Conservation (phyloP, 805 yeast species). For the Spathaspora hagerdaliae region DNA sequence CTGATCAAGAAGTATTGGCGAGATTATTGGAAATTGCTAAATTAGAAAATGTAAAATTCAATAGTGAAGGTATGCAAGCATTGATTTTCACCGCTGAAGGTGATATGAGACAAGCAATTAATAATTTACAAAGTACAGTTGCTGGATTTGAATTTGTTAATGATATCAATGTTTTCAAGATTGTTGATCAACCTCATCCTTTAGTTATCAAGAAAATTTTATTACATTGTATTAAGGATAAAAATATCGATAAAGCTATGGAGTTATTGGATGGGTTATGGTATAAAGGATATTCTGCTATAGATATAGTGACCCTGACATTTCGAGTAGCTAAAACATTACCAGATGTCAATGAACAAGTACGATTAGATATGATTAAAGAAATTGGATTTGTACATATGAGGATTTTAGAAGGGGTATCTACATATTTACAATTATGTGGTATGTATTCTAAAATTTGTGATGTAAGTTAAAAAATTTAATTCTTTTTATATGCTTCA, state of each 20-base stretch:
- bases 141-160: constrained; percentile 93
- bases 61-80: constrained; percentile 90
- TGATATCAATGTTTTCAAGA: constrained; percentile 87
- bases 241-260: constrained; percentile 60
- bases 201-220: constrained; percentile 66
- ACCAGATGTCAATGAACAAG: constrained; percentile 62
- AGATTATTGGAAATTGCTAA: constrained; percentile 69
- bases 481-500: constrained; percentile 29
- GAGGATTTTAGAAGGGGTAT: constrained; percentile 91
- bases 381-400: constrained; percentile 90
- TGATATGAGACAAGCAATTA: constrained; percentile 97
- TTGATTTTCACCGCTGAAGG: constrained; percentile 95
- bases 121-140: constrained; percentile 88
- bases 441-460: constrained; percentile 69
- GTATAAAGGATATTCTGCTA: constrained; percentile 89
- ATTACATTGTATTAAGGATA: constrained; percentile 35
- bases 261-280: constrained; percentile 66
- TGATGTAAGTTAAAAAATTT: constrained; percentile 13
- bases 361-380: constrained; percentile 70
- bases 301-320: constrained; percentile 86
- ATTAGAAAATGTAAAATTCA: constrained; percentile 67
- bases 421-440: constrained; percentile 79
- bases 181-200: constrained; percentile 97
- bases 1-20: constrained; percentile 80
- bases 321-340: constrained; percentile 83